These are phyloP conservation scores for Fragaria ananassa DNA, from an alignment of 306 rosid species.

Conservation along the genomic window DNA sequence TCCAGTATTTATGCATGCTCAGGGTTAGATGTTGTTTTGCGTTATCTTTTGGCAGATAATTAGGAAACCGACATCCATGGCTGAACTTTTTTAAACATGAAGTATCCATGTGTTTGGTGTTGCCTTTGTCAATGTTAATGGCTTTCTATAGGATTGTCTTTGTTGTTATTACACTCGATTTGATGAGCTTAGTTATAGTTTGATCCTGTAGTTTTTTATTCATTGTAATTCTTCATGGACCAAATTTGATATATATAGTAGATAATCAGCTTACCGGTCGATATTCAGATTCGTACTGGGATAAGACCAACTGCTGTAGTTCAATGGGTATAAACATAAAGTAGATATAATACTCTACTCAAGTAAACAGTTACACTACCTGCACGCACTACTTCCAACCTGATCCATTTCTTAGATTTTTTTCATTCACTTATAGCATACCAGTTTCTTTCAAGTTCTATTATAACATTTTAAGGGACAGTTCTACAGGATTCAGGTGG, in stretches of 20 bases:
- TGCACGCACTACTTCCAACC: background rate
- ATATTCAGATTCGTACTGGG: background rate
- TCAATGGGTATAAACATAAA: background rate
- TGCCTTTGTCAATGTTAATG: background rate
- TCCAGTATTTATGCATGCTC: slow-evolving; percentile 34
- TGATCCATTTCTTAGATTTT: slow-evolving; percentile 16
- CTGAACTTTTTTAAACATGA: background rate
- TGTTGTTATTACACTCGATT: background rate
- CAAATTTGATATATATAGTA: background rate
- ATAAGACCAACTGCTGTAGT: background rate
- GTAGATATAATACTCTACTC: background rate
- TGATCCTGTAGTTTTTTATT: background rate
- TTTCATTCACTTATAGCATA: slow-evolving; percentile 17
- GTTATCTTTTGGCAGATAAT: slow-evolving; percentile 22
- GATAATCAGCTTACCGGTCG: background rate
- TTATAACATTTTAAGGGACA: slow-evolving; percentile 75
- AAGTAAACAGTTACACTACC: background rate
- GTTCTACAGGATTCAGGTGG: slow-evolving; percentile 99
- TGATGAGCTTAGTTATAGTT: background rate
- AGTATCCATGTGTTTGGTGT: background rate
- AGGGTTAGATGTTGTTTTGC: slow-evolving; percentile 41
- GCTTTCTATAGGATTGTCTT: background rate
- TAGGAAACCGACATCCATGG: background rate
- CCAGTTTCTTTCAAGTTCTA: slow-evolving; percentile 27
- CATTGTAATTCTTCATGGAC: background rate